These are phyloP conservation scores for Cladophialophora psammophila DNA, from an alignment of 2,329 filamentous ascomycete species.

Conservation along the genomic window DNA sequence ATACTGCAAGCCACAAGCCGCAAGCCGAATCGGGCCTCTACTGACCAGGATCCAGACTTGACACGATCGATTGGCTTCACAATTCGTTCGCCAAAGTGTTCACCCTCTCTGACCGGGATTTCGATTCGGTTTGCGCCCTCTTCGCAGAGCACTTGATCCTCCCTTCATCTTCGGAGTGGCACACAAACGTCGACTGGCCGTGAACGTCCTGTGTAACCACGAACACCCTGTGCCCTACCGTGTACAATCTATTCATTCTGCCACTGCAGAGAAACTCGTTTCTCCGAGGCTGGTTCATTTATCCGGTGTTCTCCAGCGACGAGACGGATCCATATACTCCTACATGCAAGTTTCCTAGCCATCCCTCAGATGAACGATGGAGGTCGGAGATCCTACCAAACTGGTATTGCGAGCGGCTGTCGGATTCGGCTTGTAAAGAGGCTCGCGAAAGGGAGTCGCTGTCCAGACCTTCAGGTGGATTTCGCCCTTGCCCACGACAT, in stretches of 20 bases:
- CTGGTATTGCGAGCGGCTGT: background rate
- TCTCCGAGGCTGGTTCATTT: background rate
- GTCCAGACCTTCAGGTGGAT: background rate
- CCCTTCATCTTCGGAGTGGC: background rate
- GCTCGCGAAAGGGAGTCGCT: background rate
- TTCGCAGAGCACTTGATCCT: background rate
- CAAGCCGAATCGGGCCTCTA: background rate
- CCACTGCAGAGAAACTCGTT: background rate
- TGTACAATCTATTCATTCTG: background rate
- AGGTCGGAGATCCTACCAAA: background rate
- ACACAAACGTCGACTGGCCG: background rate
- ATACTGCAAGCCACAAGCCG: background rate
- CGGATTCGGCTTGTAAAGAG: no score
- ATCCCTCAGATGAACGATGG: background rate
- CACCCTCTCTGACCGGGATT: background rate
- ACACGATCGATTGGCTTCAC: background rate
- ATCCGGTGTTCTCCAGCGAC: background rate
- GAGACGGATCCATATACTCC: background rate
- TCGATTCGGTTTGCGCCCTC: no score
- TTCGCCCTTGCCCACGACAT: background rate
- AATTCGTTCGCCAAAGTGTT: background rate
- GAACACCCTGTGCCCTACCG: background rate
- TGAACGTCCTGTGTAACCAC: background rate
- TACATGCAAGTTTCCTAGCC: background rate
- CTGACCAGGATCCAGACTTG: background rate